These are phyloP conservation scores for Hordeum vulgare DNA, from an alignment of 176 grass and related monocot species.

Conservation along the genomic window MorexV3_pseudomolecules_assembly NC_058520.1:530224930-530225429, in stretches of 20 bases:
- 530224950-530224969: background rate
- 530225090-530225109: background rate
- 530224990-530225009: background rate
- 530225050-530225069: background rate
- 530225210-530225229: background rate
- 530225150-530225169: background rate
- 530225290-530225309: slow-evolving; percentile 2
- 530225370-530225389: slow-evolving; percentile 11
- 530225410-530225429: slow-evolving; percentile 51
- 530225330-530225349: background rate
- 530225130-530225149: background rate
- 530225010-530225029: background rate
- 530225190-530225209: background rate
- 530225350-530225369: slow-evolving; percentile 15
- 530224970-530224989: background rate
- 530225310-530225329: slow-evolving; percentile 16
- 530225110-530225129: background rate
- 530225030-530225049: background rate
- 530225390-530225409: slow-evolving; percentile 42
- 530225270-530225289: slow-evolving; percentile 35
- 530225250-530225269: slow-evolving; percentile 29
- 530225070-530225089: background rate
- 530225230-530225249: background rate
- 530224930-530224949: background rate
- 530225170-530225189: background rate